Base-by-base conservation (phyloP, 169 alveolate species). In the Besnoitia besnoiti region DNA sequence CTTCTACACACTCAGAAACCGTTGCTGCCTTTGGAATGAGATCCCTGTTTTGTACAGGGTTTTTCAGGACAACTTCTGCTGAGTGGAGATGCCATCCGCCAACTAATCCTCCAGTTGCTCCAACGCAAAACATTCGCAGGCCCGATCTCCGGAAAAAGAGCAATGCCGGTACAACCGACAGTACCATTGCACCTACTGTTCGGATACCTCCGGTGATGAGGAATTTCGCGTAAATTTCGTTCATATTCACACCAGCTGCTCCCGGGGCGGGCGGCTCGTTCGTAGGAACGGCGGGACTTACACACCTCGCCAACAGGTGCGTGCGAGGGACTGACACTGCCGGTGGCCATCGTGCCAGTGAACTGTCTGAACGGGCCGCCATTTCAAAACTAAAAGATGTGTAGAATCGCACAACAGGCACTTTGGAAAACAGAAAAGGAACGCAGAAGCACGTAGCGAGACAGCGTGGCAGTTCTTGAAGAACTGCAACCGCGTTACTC, bases 131-230 rank as follows among this genome's bases (percentile, higher is more conserved):
- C 61, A 42, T 77, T 16, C 87, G 30, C 19, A 35, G 51, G 62
- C 61, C 50, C 16, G 87, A 21, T 33, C 87, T 27, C 59, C 59
- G 33, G 87, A 77, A 40, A 42, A 33, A 35, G 7, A 77, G 40
- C 40, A 77, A 10, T 27, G 87, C 87, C 50, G 87, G 87, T 30
- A 77, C 87, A 21, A 59, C 87, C 27, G 87, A 40, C 39, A 77
- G 47, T 30, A 42, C 87, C 62, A 77, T 40, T n/a, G 87, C 87
- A 39, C 87, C 87, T 7, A 42, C 62, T 27, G 59, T 44, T 35
- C 87, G 55, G 16, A 77, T 19, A 77, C 87, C 37, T 21, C 51
- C 19, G 19, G 35, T 37, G 35, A 77, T 24, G 27, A 77, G 35
- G 8, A 77, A 4, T 35, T 35, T 21, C 40, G 47, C 4, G 59